Conservation (phyloP, 2,329 filamentous ascomycete genomes). For the Sporothrix pseudoabietina region DNA sequence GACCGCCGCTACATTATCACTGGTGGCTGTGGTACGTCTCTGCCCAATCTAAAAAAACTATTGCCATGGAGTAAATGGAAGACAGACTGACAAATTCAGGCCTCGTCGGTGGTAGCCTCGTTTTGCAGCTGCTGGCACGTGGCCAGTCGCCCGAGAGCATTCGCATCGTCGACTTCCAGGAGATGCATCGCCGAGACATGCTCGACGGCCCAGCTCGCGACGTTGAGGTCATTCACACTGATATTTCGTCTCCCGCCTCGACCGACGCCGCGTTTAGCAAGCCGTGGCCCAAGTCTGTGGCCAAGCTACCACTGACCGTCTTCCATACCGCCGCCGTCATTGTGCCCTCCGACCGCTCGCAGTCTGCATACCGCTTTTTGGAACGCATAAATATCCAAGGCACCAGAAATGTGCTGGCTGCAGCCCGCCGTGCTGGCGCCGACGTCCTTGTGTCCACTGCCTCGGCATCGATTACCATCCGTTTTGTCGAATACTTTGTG, state of each 20-base stretch:
- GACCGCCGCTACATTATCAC: conserved; percentile 45
- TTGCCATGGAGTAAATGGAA: background rate
- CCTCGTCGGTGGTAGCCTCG: conserved; percentile 51
- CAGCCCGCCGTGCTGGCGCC: conserved; percentile 47
- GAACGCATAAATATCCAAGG: conserved; percentile 52
- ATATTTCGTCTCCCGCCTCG: conserved; percentile 47
- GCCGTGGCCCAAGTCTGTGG: conserved; percentile 46
- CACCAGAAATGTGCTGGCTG: conserved; percentile 48
- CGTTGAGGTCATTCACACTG: conserved; percentile 48
- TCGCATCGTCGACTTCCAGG: conserved; percentile 51
- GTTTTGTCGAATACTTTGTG: conserved; percentile 44
- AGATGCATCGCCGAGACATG: conserved; percentile 46
- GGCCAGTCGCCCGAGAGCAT: conserved; percentile 51
- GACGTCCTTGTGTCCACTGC: conserved; percentile 52
- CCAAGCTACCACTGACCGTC: conserved; percentile 51
- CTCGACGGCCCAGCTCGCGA: conserved; percentile 40
- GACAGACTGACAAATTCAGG: conserved; percentile 28
- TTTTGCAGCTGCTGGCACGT: conserved; percentile 51
- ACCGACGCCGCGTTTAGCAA: conserved; percentile 47
- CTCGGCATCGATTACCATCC: conserved; percentile 49
- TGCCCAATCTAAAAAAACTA: too few relatives aligned
- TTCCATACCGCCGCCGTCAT: conserved; percentile 55
- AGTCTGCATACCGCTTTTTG: conserved; percentile 44
- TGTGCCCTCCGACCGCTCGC: conserved; percentile 47
- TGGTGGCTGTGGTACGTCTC: conserved; percentile 43